Evolutionary conservation across 371 early-diverging fungal species (phyloP).

Genomic region (Gilbertella persicaria): DNA sequence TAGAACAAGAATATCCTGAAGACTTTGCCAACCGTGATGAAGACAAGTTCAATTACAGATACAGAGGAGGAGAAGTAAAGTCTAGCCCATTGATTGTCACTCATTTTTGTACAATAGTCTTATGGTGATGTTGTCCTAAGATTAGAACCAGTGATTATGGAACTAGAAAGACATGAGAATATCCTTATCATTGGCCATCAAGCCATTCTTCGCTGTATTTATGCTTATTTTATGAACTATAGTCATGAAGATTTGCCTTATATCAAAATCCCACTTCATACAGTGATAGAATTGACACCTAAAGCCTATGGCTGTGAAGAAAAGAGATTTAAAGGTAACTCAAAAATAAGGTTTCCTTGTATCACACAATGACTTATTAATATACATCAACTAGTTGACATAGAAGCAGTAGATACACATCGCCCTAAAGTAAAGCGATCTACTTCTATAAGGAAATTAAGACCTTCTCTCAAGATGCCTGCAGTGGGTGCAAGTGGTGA

Average conservation of each 20-base stretch:
- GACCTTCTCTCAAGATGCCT: slow-evolving; percentile 18
- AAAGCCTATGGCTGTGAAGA: slow-evolving; percentile 96
- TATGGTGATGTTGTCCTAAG: slow-evolving; percentile 76
- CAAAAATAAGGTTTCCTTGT: neutral
- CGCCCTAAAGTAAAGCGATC: slow-evolving; percentile 57
- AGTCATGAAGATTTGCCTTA: slow-evolving; percentile 94
- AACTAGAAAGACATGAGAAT: slow-evolving; percentile 94
- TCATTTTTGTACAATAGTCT: slow-evolving; percentile 34
- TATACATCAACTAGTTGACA: slow-evolving; percentile 55
- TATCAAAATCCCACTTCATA: slow-evolving; percentile 96
- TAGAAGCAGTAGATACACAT: slow-evolving; percentile 89
- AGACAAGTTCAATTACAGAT: slow-evolving; percentile 94
- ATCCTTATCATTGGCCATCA: slow-evolving; percentile 96
- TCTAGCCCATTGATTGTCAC: too few species aligned
- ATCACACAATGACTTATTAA: too few species aligned
- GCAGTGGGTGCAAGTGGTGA: slow-evolving; percentile 51
- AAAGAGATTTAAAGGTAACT: slow-evolving; percentile 71
- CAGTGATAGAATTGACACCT: slow-evolving; percentile 94
- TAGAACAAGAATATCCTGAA: slow-evolving; percentile 83
- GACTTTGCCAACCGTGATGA: slow-evolving; percentile 91
- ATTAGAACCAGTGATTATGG: slow-evolving; percentile 89
- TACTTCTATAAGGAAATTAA: slow-evolving; percentile 18
- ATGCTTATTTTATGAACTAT: slow-evolving; percentile 92
- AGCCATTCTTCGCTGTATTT: slow-evolving; percentile 92
- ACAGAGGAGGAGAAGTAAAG: slow-evolving; percentile 91